phyloP scores from a whole-genome alignment of 495 filamentous ascomycete species.

The Penicillium taxi region DNA sequence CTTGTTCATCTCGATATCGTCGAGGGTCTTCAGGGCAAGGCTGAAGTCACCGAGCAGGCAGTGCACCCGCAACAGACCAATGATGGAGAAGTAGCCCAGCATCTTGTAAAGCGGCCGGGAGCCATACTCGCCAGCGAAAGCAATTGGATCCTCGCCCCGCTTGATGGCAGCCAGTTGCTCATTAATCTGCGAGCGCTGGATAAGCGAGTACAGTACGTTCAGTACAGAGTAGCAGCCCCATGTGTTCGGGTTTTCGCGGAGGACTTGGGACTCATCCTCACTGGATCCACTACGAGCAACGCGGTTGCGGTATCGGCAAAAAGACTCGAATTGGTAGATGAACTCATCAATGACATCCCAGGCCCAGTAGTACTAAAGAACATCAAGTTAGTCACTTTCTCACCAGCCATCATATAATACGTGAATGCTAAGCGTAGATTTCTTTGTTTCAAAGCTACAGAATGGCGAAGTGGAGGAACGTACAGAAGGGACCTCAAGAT shows the following conservation, averaged over 20 bases:
- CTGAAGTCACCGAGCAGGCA: conserved; percentile 96
- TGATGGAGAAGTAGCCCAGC: conserved; percentile 98
- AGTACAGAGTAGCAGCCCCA: conserved; percentile 99
- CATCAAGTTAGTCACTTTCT: conserved; percentile 6
- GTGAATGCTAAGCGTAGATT: conserved; percentile 12
- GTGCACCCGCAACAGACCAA: conserved; percentile 92
- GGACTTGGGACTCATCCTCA: conserved; percentile 80
- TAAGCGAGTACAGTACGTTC: conserved; percentile 97
- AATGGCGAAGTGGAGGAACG: conserved; percentile 25
- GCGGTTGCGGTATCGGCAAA: conserved; percentile 89
- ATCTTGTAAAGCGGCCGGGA: conserved; percentile 89
- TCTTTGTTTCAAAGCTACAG: conserved; percentile 8
- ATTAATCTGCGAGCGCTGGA: conserved; percentile 93
- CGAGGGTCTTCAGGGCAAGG: conserved; percentile 93
- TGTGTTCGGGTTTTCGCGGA: conserved; percentile 94
- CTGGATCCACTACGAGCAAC: conserved; percentile 78
- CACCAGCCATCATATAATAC: neutral
- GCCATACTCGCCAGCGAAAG: conserved; percentile 90
- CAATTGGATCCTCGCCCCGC: conserved; percentile 75
- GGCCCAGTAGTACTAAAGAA: conserved; percentile 87
- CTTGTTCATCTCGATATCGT: conserved; percentile 99
- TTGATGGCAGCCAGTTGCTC: conserved; percentile 94
- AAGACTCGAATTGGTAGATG: conserved; percentile 99
- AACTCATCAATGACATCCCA: conserved; percentile 99
- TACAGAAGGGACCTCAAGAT: conserved; percentile 91